These are phyloP conservation scores for Neospora caninum DNA, from an alignment of 169 alveolate species.

Conservation along the genomic window DNA sequence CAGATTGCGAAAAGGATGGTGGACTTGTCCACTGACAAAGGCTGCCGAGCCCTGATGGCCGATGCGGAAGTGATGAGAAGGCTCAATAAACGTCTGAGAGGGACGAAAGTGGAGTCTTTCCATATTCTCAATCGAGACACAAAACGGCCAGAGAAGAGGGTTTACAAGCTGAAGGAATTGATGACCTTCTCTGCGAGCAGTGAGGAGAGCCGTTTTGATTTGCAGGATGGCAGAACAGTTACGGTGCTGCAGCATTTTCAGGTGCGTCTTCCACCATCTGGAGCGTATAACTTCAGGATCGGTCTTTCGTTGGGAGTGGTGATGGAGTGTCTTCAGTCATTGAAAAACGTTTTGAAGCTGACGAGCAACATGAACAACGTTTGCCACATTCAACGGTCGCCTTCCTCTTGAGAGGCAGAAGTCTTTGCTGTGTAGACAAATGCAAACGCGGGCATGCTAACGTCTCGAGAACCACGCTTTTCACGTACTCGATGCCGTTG, in stretches of 20 bases:
- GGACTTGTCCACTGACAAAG: background rate
- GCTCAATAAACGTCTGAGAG: background rate
- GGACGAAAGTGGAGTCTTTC: background rate
- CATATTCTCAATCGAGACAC: constrained; percentile 5
- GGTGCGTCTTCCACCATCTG: background rate
- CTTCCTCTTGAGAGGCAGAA: too few relatives aligned
- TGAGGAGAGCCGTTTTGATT: background rate
- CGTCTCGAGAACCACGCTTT: too few relatives aligned
- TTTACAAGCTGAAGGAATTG: background rate
- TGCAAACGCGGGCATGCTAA: too few relatives aligned
- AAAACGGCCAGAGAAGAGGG: background rate
- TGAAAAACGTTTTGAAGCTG: too few relatives aligned
- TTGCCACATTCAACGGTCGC: too few relatives aligned
- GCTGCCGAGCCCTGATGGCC: background rate
- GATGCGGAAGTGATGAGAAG: constrained; percentile 1
- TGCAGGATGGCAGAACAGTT: background rate
- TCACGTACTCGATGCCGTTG: too few relatives aligned
- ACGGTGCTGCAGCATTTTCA: background rate
- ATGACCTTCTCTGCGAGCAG: background rate
- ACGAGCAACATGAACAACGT: too few relatives aligned
- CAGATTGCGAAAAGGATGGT: background rate
- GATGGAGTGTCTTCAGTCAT: too few relatives aligned
- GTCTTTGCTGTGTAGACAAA: too few relatives aligned
- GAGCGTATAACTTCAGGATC: too few relatives aligned
- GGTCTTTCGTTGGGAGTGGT: too few relatives aligned